Conservation (phyloP, 495 filamentous ascomycete species). For the Penicillium subrubescens region DNA sequence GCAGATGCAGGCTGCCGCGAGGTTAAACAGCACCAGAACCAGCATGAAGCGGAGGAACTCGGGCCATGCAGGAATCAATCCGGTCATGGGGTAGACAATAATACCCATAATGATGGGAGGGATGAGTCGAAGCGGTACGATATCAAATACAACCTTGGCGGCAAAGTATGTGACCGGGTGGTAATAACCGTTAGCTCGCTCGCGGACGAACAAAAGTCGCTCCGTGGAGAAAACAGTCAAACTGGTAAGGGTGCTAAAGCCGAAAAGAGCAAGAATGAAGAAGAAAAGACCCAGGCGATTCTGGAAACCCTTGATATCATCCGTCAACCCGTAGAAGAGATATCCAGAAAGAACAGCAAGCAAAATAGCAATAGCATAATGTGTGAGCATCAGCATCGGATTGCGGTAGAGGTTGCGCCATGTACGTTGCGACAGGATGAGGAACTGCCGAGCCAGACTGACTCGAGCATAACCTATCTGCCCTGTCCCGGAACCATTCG, state of each 20-base stretch:
- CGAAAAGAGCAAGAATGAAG: constrained; percentile 93
- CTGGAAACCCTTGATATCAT: constrained; percentile 96
- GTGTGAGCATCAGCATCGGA: constrained; percentile 97
- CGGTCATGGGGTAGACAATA: constrained; percentile 98
- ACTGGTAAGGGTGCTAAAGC: constrained; percentile 92
- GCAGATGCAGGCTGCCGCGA: constrained; percentile 89
- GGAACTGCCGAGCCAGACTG: constrained; percentile 77
- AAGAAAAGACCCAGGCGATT: constrained; percentile 98
- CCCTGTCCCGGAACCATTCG: constrained; percentile 38
- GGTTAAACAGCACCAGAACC: constrained; percentile 91
- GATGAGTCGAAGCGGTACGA: constrained; percentile 89
- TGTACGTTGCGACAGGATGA: constrained; percentile 85
- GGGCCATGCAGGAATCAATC: constrained; percentile 78
- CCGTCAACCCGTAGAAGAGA: constrained; percentile 93
- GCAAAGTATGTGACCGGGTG: constrained; percentile 95
- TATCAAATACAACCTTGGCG: constrained; percentile 92
- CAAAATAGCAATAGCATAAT: constrained; percentile 97
- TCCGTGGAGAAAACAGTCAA: constrained; percentile 94
- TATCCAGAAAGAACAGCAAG: constrained; percentile 92
- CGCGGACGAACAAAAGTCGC: constrained; percentile 87
- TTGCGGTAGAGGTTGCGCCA: constrained; percentile 98
- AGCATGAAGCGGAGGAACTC: constrained; percentile 92
- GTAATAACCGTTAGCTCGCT: constrained; percentile 97
- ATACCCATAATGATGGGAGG: constrained; percentile 96
- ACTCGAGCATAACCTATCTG: constrained; percentile 79